phyloP scores from a whole-genome alignment of 1,284 basidiomycete species.

The Binderoboletus segoi region DNA sequence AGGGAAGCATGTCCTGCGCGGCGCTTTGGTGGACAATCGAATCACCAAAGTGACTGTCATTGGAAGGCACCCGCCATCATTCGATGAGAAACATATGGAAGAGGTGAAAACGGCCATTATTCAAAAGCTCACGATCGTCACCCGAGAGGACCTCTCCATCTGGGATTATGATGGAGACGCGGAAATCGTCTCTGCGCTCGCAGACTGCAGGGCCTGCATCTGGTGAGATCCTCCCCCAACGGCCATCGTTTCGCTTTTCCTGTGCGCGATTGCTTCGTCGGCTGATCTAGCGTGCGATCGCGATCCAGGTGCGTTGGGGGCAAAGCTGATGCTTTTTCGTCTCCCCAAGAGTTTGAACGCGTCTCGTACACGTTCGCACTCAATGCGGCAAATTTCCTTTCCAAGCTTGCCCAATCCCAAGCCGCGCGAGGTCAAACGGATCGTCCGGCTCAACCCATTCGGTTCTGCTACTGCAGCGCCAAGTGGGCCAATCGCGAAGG shows the following conservation, averaged over 20 bases:
- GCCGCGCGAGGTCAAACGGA: neutral
- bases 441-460: slow-evolving; percentile 11
- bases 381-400: slow-evolving; percentile 27
- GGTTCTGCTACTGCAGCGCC: slow-evolving; percentile 32
- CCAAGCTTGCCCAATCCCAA: slow-evolving; percentile 17
- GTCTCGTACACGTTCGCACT: slow-evolving; percentile 30
- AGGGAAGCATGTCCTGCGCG: slow-evolving; percentile 23
- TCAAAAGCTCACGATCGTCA: slow-evolving; percentile 27
- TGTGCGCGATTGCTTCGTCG: neutral
- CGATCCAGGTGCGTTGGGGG: slow-evolving; percentile 28
- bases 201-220: slow-evolving; percentile 29
- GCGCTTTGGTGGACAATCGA: slow-evolving; percentile 22
- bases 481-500: slow-evolving; percentile 25
- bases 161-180: slow-evolving; percentile 31
- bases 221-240: slow-evolving; percentile 16
- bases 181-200: slow-evolving; percentile 23
- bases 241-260: neutral
- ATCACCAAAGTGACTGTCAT: slow-evolving; percentile 31
- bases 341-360: slow-evolving; percentile 28
- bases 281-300: neutral
- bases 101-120: slow-evolving; percentile 18
- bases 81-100: slow-evolving; percentile 22
- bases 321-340: slow-evolving; percentile 23
- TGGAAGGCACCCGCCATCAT: slow-evolving; percentile 24
- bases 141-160: slow-evolving; percentile 26